Evolutionary conservation across 2,329 filamentous ascomycete genomes (phyloP).

Genomic region (Ophiosphaerella narmari): DNA sequence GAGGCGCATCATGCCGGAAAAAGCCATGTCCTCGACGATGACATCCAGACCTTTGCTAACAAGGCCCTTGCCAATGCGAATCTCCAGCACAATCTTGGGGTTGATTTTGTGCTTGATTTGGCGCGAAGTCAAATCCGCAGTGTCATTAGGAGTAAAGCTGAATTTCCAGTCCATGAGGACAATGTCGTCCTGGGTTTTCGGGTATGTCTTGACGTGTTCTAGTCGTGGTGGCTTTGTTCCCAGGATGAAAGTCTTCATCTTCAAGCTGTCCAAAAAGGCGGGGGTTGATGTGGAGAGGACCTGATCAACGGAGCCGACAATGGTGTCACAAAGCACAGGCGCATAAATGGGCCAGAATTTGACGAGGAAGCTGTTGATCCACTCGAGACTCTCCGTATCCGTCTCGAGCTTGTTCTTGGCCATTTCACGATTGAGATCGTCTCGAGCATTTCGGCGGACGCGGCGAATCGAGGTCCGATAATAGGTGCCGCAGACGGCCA

Average conservation of each 20-base stretch:
- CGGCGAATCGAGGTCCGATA: conserved; percentile 94
- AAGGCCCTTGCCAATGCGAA: conserved; percentile 92
- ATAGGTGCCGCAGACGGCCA: conserved; percentile 91
- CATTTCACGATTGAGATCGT: conserved; percentile 89
- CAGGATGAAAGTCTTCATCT: conserved; percentile 90
- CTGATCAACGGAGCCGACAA: conserved; percentile 94
- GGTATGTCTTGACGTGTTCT: conserved; percentile 98
- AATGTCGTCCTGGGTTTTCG: conserved; percentile 90
- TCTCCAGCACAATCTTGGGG: conserved; percentile 93
- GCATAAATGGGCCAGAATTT: conserved; percentile 99
- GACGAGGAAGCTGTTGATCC: conserved; percentile 98
- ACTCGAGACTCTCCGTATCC: conserved; percentile 90
- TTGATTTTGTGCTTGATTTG: conserved; percentile 97
- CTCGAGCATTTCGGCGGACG: conserved; percentile 92
- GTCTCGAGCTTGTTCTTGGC: conserved; percentile 85
- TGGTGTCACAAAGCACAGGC: conserved; percentile 86
- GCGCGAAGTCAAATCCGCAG: conserved; percentile 83
- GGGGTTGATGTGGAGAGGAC: conserved; percentile 92
- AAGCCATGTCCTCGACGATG: conserved; percentile 97
- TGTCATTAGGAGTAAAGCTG: conserved; percentile 97
- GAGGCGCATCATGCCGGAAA: conserved; percentile 91
- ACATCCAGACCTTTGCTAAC: conserved; percentile 97
- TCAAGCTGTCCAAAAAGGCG: conserved; percentile 88
- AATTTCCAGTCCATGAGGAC: conserved; percentile 99
- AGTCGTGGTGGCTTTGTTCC: conserved; percentile 94